Evolutionary conservation across 176 grass and related monocot genomes (phyloP), one percentile per base, ranked within the genome.

Genomic region (Urochloa ruziziensis): DNA sequence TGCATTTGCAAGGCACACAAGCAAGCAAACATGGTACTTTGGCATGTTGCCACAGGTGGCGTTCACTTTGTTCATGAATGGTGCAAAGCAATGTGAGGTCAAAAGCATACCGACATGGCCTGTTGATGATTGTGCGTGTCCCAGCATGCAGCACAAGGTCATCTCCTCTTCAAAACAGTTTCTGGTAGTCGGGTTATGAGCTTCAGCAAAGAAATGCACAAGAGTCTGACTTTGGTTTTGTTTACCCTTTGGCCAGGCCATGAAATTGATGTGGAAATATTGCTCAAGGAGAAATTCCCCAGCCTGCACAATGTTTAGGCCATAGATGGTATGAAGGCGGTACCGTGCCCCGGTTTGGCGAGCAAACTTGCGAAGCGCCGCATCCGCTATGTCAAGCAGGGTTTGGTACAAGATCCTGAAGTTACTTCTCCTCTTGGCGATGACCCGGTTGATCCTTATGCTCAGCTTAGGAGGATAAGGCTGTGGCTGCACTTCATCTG

Each of bases 241-340:
- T 25, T 70, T 42, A 3, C 67, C 40, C 30, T 71, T 71, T 49
- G 40, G 74, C 52, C 29, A 28, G 15, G 75, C 75, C 53, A 85
- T 79, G 75, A 85, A 79, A 62, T 69, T 85, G 67, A 79, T 70
- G 44, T 85, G 75, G n/a, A 62, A 17, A 62, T 35, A 71, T 30
- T 3, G 16, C 4, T 23, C 64, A 5, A 37, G 10, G 3, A 2
- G 0, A 1, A 21, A 70, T 1, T 85, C 83, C 39, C 23, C 28
- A 78, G 1, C 18, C 10, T 33, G 7, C 16, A 79, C 3, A n/a
- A 12, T 24, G 10, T 21, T 47, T 37, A 12, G 0, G 23, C 74
- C 53, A 85, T 79, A 85, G 37, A 21, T 37, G n/a, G 24, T 49
- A 71, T 79, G 74, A 71, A 85, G 65, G 39, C 15, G 10, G 64